These are phyloP conservation scores for Macaranga tanarius DNA, from an alignment of 441 rosid species.

Conservation along the genomic window DNA sequence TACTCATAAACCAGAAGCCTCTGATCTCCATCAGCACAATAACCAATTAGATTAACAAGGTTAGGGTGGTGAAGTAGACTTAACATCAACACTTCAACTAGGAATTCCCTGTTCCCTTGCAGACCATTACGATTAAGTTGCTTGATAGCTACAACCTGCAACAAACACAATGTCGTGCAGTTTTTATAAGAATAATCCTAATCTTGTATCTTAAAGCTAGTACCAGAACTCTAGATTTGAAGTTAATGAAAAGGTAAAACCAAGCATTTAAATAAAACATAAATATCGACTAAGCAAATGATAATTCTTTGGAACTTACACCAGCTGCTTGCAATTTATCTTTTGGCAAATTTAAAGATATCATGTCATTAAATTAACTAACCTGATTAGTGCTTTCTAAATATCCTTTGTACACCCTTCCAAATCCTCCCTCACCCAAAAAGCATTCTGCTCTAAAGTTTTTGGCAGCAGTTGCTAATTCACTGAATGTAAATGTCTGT, in stretches of 20 bases:
- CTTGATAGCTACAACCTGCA: conserved; percentile 83
- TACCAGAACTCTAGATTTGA: background rate
- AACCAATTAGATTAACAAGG: conserved; percentile 79
- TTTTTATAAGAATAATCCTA: background rate
- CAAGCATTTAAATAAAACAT: background rate
- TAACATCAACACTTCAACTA: conserved; percentile 76
- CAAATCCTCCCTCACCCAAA: conserved; percentile 72
- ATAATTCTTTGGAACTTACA: background rate
- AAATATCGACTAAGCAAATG: background rate
- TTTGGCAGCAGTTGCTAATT: conserved; percentile 54
- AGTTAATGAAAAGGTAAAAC: background rate
- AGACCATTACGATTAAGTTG: conserved; percentile 81
- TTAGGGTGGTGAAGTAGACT: conserved; percentile 80
- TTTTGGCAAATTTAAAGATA: background rate
- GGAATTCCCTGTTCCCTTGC: conserved; percentile 88
- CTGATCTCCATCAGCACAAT: conserved; percentile 90
- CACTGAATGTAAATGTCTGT: conserved; percentile 56
- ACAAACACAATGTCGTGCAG: conserved; percentile 16
- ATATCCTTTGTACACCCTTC: conserved; percentile 63
- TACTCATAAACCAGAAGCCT: conserved; percentile 85
- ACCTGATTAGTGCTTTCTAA: conserved; percentile 60
- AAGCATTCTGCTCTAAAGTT: conserved; percentile 59
- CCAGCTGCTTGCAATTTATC: background rate
- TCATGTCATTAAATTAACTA: conserved; percentile 8
- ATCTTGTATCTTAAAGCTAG: background rate